Base-by-base conservation (phyloP, 2,329 filamentous ascomycete species). In the Apiospora rasikravindrae region DNA sequence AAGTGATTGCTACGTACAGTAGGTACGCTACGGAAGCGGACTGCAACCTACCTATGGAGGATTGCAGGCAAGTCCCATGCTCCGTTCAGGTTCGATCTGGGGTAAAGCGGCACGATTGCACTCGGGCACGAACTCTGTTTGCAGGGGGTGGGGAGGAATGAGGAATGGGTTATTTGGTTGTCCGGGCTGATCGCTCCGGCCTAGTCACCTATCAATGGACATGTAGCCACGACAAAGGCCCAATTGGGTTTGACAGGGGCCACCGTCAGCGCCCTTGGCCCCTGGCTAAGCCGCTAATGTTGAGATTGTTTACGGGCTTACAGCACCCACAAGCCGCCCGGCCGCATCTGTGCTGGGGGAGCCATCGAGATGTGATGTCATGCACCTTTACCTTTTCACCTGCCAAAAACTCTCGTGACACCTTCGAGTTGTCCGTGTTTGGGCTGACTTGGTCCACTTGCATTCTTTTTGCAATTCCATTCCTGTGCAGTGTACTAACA, bases 151-250 rank as follows among this genome's bases (percentile, higher is more conserved):
- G 4, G 10, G 22, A n/a, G 44, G 5, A 51, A 8, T 64, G 33
- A 37, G 33, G 57, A n/a, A n/a, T n/a, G n/a, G n/a, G n/a, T n/a
- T n/a, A n/a, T n/a, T n/a, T n/a, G 57, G 19, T 3, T 40, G 29
- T 64, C 57, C 57, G 57, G 57, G 57, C 57, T 40, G 33, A 64
- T 64, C 19, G 33, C 57, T 64, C 57, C 57, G 57, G 57, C 57
- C 8, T 13, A 64, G n/a, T n/a, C n/a, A n/a, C n/a, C n/a, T n/a
- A n/a, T n/a, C n/a, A n/a, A n/a, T n/a, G n/a, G n/a, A n/a, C n/a
- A n/a, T n/a, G n/a, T n/a, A n/a, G 57, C 33, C 29, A 14, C 7
- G 7, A 6, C 40, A 42, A 64, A 22, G 57, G 10, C 29, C 19
- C 22, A 40, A 64, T 64, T 64, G 57, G 57, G 57, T 64, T 64